A percentile compares a stretch with the other conserved stretches of the same genome.
Evolutionary conservation across 495 filamentous ascomycete genomes (phyloP).

Genomic region (Corynascus novoguineensis): DNA sequence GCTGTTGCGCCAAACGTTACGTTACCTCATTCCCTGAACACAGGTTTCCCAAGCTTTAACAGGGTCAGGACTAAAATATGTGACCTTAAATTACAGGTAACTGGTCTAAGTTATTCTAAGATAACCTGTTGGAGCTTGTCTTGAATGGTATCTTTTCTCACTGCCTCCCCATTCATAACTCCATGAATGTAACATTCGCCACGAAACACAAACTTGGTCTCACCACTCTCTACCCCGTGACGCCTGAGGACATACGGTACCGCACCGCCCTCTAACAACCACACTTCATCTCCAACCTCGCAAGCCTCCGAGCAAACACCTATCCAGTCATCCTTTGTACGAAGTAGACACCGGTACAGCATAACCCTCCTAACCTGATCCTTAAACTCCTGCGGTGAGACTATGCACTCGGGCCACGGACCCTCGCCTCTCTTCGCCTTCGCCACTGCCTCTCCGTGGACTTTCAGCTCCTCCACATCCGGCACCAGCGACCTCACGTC

Average conservation of each 20-base stretch:
- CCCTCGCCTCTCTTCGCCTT: constrained; percentile 8
- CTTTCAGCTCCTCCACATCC: neutral
- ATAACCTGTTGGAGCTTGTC: neutral
- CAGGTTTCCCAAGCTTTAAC: too few species aligned
- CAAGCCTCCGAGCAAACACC: constrained; percentile 4
- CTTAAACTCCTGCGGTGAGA: constrained; percentile 5
- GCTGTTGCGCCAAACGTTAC: too few species aligned
- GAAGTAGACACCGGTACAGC: constrained; percentile 6
- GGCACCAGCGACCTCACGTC: neutral
- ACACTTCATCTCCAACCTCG: constrained; percentile 11
- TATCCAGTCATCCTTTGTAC: constrained; percentile 6
- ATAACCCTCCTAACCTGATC: constrained; percentile 12
- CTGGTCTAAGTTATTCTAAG: neutral
- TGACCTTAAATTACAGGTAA: too few species aligned
- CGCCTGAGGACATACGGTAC: constrained; percentile 12
- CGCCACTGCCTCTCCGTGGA: neutral
- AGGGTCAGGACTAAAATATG: too few species aligned
- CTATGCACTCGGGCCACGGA: constrained; percentile 3
- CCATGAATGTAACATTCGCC: constrained; percentile 15
- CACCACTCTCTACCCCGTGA: neutral
- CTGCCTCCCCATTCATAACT: constrained; percentile 1
- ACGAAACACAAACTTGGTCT: neutral
- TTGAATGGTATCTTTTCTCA: neutral
- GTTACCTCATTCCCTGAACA: too few species aligned
- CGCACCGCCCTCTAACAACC: constrained; percentile 11